These are phyloP conservation scores for Postia placenta DNA, from an alignment of 768 basidiomycete species.

Conservation along the genomic window DNA sequence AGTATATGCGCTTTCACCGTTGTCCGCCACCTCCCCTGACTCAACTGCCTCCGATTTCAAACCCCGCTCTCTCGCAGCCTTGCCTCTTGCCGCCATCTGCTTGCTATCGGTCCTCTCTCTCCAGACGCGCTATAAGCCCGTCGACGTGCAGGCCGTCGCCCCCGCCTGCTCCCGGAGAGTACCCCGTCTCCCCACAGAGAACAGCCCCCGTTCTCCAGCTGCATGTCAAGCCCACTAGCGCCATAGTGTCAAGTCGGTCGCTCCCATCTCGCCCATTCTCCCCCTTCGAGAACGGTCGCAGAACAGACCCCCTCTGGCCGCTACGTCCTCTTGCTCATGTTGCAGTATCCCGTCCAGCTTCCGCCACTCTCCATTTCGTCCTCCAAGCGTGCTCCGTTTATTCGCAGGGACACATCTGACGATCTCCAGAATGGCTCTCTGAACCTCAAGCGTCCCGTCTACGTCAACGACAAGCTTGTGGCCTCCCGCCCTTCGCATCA, in stretches of 20 bases:
- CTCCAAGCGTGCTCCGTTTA: slow-evolving; percentile 20
- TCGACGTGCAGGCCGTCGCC: slow-evolving; percentile 21
- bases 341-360: slow-evolving; percentile 30
- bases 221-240: slow-evolving; percentile 21
- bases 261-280: slow-evolving; percentile 22
- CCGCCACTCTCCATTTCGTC: slow-evolving; percentile 29
- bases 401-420: slow-evolving; percentile 14
- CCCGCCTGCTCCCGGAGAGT: slow-evolving; percentile 7
- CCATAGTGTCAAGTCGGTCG: slow-evolving; percentile 15
- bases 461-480: slow-evolving; percentile 17
- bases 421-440: slow-evolving; percentile 15
- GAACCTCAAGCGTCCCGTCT: slow-evolving; percentile 16
- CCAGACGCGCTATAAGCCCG: slow-evolving; percentile 21
- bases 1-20: background rate
- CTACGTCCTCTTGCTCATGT: slow-evolving; percentile 23
- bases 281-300: slow-evolving; percentile 17
- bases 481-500: slow-evolving; percentile 16
- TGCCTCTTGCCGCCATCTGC: slow-evolving; percentile 23
- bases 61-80: slow-evolving; percentile 19
- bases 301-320: slow-evolving; percentile 12
- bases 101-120: slow-evolving; percentile 23
- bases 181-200: slow-evolving; percentile 12
- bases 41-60: slow-evolving; percentile 15
- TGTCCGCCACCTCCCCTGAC: background rate
- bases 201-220: slow-evolving; percentile 15